Evolutionary conservation across 148 eudicot species (phyloP).

Genomic region (Arctostaphylos glauca): DNA sequence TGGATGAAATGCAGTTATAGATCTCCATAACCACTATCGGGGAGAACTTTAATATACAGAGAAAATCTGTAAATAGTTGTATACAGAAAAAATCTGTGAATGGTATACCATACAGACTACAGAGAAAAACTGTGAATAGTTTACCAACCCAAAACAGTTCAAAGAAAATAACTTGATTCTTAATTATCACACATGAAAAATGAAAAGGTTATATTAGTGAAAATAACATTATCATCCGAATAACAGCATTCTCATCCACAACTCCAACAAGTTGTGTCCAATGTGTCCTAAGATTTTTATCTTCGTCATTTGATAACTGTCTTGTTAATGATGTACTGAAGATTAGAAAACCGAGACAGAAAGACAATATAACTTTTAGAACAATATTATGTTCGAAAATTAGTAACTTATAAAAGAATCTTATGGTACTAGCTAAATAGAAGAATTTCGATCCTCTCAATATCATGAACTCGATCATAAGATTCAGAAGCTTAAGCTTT

Average conservation of each 20-base stretch:
- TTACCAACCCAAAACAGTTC: no score
- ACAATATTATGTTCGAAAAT: no score
- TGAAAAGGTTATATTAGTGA: not conserved
- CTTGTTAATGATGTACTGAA: not conserved
- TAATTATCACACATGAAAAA: not conserved
- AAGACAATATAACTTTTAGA: not conserved
- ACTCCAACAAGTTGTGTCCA: slow-evolving; percentile 5
- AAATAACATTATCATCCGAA: not conserved
- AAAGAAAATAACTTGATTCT: no score
- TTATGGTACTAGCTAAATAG: no score
- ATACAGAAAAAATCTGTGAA: no score
- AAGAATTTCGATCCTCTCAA: not conserved
- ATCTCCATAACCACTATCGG: no score
- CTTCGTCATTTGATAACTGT: slow-evolving; percentile 9
- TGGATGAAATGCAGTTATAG: no score
- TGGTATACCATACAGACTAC: no score
- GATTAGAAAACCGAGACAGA: not conserved
- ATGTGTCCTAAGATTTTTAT: slow-evolving; percentile 13
- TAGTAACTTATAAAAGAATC: no score
- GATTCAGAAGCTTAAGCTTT: slow-evolving; percentile 10
- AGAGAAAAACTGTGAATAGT: no score
- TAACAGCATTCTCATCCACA: slow-evolving; percentile 14
- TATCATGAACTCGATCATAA: not conserved
- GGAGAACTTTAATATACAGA: no score
- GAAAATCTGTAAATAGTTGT: no score